phyloP scores from a whole-genome alignment of 1,284 basidiomycete genomes.

The Malassezia restricta region DNA sequence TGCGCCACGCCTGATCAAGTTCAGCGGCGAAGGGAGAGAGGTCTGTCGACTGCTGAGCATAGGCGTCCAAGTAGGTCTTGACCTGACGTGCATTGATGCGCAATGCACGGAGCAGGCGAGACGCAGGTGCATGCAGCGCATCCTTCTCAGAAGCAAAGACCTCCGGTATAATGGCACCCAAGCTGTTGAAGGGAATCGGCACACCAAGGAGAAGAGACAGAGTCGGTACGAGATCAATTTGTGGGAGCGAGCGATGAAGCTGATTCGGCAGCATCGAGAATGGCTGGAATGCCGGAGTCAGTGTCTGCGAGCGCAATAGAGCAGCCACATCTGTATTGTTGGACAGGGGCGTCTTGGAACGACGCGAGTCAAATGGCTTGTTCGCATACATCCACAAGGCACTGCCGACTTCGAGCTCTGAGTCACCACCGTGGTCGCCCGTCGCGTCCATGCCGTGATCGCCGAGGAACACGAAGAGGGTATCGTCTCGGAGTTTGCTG shows the following conservation, averaged over 20 bases:
- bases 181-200: conserved; percentile 88
- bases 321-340: conserved; percentile 6
- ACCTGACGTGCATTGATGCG: conserved; percentile 67
- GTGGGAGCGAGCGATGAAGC: conserved; percentile 62
- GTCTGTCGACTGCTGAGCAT: conserved; percentile 58
- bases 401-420: conserved; percentile 68
- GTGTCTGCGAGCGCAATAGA: conserved; percentile 7
- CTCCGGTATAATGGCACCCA: conserved; percentile 82
- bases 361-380: conserved; percentile 8
- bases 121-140: conserved; percentile 5
- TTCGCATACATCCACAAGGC: conserved; percentile 71
- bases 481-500: conserved; percentile 30
- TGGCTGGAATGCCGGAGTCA: conserved; percentile 13
- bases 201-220: conserved; percentile 80
- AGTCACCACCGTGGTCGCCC: conserved; percentile 93
- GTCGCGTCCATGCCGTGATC: conserved; percentile 95
- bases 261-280: conserved; percentile 28
- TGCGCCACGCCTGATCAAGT: conserved; percentile 25
- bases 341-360: neutral
- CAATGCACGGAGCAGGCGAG: conserved; percentile 55
- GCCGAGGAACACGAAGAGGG: conserved; percentile 73
- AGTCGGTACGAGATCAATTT: conserved; percentile 87
- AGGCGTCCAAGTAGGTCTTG: conserved; percentile 62
- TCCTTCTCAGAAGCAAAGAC: conserved; percentile 52
- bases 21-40: conserved; percentile 48